Base-by-base conservation (phyloP, 2,329 filamentous ascomycete genomes). In the Thermomyces lanuginosus region DNA sequence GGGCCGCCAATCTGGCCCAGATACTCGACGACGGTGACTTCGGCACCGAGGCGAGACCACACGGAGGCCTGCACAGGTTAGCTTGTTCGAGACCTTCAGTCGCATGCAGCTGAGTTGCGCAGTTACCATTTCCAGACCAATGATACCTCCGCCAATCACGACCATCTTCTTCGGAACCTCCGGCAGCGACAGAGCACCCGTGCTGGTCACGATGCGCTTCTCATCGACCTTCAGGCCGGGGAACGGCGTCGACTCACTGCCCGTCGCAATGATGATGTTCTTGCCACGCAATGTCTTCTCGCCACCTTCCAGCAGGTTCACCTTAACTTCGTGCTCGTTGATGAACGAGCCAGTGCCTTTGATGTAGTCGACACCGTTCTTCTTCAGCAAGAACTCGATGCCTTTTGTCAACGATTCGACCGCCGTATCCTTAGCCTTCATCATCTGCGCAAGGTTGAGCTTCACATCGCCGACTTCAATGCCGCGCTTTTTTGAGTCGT, bases 191-290 rank as follows among this genome's bases (percentile, higher is more conserved):
- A 98, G 76, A 39, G 89, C 89, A 40, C 89, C 89, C 28, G 89
- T 98, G 64, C 83, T 93, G 45, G 83, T 92, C 49, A 98, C 72
- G 45, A 98, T 82, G 55, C 80, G 80, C 76, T 93, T 82, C 72
- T 98, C 89, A 48, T 98, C 89, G 47, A 98, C 80, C 48, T 82
- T 78, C 38, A 98, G 68, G 29, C 89, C 89, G 22, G 89, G 89
- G 68, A 98, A 98, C 15, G 86, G 89, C 25, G 89, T 93, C 25
- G 83, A 72, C 61, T 98, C 89, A 45, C 77, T 86, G 40, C 89
- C 89, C 38, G 89, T 98, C 36, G 89, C 86, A 54, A 98, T 92
- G 46, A 98, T 66, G 52, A 98, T 92, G 64, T 98, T 98, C 75
- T 95, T 95, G 49, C 73, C 89, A 42, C 71, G 68, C 34, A 95